phyloP scores from a whole-genome alignment of 441 rosid species.

The Brassica hybrid region DNA sequence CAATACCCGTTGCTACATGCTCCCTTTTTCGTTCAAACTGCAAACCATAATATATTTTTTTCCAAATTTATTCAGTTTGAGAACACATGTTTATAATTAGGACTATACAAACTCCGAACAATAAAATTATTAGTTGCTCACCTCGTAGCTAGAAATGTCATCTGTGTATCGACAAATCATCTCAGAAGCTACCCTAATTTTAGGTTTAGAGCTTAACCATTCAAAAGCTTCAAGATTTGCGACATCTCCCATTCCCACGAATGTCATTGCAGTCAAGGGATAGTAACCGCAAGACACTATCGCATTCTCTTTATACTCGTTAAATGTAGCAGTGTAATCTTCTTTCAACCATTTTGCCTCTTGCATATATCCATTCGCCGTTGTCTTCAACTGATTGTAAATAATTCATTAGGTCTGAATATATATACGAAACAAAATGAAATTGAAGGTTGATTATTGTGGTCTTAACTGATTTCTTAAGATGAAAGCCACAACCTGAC shows the following conservation, averaged over 20 bases:
- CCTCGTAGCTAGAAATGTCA: slow-evolving; percentile 31
- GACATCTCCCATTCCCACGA: no score
- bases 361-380: slow-evolving; percentile 19
- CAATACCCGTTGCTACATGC: no score
- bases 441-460: background rate
- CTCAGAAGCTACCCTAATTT: slow-evolving; percentile 27
- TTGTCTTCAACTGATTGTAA: slow-evolving; percentile 8
- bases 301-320: background rate
- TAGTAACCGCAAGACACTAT: no score
- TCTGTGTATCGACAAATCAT: background rate
- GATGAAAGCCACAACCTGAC: slow-evolving; percentile 27
- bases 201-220: slow-evolving; percentile 31
- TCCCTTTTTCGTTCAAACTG: no score
- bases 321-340: background rate
- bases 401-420: background rate
- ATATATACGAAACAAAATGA: background rate
- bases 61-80: no score
- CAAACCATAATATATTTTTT: no score
- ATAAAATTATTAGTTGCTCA: background rate
- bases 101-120: background rate
- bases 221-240: slow-evolving; percentile 23
- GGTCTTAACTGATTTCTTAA: slow-evolving; percentile 36
- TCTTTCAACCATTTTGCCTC: slow-evolving; percentile 30
- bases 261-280: no score
- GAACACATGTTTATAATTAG: no score